Percentiles rank a stretch among this genome's conserved stretches.
Conservation (phyloP, 2,329 filamentous ascomycete species). For the Endothia cerciana region DNA sequence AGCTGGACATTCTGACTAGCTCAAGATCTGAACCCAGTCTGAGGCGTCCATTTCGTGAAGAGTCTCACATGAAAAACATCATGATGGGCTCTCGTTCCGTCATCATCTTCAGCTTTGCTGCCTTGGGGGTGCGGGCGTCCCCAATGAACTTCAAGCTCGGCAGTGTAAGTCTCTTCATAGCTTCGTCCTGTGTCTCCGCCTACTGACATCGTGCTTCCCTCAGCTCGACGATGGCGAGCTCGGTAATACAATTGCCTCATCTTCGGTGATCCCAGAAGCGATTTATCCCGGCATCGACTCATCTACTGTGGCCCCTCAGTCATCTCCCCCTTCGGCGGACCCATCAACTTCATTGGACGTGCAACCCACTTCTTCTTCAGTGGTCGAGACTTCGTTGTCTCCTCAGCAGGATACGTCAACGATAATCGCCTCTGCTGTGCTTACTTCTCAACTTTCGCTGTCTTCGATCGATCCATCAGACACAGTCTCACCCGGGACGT, state of each 20-base stretch:
- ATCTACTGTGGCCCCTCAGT: too few species aligned
- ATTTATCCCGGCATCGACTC: too few species aligned
- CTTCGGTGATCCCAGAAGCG: too few species aligned
- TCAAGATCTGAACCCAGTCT: not conserved
- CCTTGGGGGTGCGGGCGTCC: not conserved
- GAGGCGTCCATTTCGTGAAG: not conserved
- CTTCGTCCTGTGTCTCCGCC: not conserved
- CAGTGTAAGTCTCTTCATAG: not conserved
- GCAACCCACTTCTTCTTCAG: not conserved
- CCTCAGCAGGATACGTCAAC: too few species aligned
- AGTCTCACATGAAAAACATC: not conserved
- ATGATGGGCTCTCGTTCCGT: not conserved
- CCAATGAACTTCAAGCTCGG: not conserved
- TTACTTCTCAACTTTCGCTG: not conserved
- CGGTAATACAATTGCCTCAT: not conserved
- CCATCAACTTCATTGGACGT: too few species aligned
- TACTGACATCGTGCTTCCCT: not conserved
- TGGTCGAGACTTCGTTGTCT: not conserved
- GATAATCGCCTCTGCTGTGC: not conserved
- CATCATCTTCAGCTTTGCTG: not conserved
- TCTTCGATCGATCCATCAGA: not conserved
- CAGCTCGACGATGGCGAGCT: not conserved
- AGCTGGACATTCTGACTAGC: not conserved
- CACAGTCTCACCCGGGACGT: not conserved
- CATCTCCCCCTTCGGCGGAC: too few species aligned